Base-by-base conservation (phyloP, 2,329 filamentous ascomycete species). In the Ophiocordyceps camponoti-floridani region DNA sequence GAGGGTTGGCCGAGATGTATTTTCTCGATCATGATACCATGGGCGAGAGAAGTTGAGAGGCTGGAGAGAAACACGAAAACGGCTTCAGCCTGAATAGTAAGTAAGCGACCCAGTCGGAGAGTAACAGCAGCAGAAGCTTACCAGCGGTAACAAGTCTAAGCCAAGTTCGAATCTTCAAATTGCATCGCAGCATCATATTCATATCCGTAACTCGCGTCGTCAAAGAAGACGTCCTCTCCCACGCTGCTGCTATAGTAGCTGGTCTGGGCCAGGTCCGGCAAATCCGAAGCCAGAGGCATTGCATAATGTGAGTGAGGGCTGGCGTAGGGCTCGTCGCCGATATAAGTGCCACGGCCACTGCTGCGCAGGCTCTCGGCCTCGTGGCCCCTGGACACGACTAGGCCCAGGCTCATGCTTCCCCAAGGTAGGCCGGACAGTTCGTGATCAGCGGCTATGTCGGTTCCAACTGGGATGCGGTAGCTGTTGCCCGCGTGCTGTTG, bases 391-490 rank as follows among this genome's bases (percentile, higher is more conserved):
- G 66, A 58, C 0, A 75, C 59, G 26, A 74, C 63, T 51, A 70
- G 68, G 37, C 64, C 69, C 61, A 85, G 68, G 48, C 71, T 81
- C 50, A 84, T 60, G 18, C 79, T 72, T 33, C 82, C 82, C 82
- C 81, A 86, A 0, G 82, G 82, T 3, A 85, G 63, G 0, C 82
- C 82, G 0, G 78, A 77, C 3, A 75, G 66, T 12, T 72, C 67
- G 33, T 62, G 53, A 43, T 72, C 69, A 33, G 54, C 56, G 47
- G 60, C 60, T 33, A 82, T 65, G 38, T 82, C 75, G 13, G 66
- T 62, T 4, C 75, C 65, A 18, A 71, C 67, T 0, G 79, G 76
- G 1, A 77, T 69, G 14, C 69, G 68, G 56, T 86, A 86, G 47
- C 73, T 71, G 56, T 73, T 73, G 40, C 70, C 75, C 3, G 82